Base-by-base conservation (phyloP, 148 eudicot species). In the Linanthus parryae region DNA sequence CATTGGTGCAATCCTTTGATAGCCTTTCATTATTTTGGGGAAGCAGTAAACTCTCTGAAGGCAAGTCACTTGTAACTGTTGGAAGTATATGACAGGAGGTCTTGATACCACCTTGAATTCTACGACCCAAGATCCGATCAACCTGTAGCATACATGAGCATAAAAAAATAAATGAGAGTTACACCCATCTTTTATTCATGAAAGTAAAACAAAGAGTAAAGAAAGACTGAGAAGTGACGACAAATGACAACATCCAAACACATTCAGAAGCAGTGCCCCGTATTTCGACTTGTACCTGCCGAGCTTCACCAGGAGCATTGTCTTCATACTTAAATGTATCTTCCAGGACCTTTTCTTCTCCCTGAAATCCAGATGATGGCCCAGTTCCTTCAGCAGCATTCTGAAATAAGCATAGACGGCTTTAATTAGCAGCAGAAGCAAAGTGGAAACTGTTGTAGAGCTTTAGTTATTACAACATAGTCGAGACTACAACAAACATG, bases 41-140 rank as follows among this genome's bases (percentile, higher is more conserved):
- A 57, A 25, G 55, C 33, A 58, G 57, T 14, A 59, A 57, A 42
- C 63, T 68, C 51, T 28, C 70, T 16, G 61, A 40, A 53, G 80
- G 56, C 29, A 23, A 48, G 42, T 27, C 71, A 52, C 42, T 63
- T 52, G 68, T 48, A 64, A 52, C 60, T 20, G 36, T 42, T 49
- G 29, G 61, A 33, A 67, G 45, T 15, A 41, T 45, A 56, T 63
- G 58, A 58, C 53, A 42, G 26, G 66, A 52, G 43, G 51, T 68
- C 21, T 35, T 24, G 16, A 68, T 61, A 48, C 54, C 67, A 35
- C 67, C 72, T 71, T 59, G 81, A 52, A 84, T 58, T 49, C 99
- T 84, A 73, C 99, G 80, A 19, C 94, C 99, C 63, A 92, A 58
- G 61, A 92, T 80, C 61, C 94, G 75, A 73, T 87, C 99, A 62